phyloP scores from a whole-genome alignment of 106 monocot species.

The Hemerocallis citrina region DNA sequence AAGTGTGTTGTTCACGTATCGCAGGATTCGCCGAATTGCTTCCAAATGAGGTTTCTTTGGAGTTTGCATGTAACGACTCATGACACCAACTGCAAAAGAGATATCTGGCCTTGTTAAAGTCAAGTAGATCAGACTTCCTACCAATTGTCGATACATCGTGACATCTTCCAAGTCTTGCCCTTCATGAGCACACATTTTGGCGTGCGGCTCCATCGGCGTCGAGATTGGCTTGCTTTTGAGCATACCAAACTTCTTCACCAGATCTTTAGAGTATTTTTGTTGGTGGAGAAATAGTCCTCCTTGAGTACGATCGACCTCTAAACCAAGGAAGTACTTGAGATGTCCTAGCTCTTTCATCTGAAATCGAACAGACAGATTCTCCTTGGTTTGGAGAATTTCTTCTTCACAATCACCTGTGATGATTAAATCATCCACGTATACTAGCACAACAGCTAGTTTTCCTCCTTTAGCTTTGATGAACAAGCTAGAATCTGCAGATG shows the following conservation, averaged over 20 bases:
- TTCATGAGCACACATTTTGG: conserved; percentile 15
- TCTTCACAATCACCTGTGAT: conserved; percentile 14
- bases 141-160: conserved; percentile 17
- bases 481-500: conserved; percentile 15
- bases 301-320: conserved; percentile 10
- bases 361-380: neutral
- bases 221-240: conserved; percentile 13
- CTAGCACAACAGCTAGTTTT: conserved; percentile 15
- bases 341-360: conserved; percentile 15
- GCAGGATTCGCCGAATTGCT: conserved; percentile 3
- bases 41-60: conserved; percentile 14
- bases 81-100: conserved; percentile 4
- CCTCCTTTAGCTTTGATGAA: conserved; percentile 6
- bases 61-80: conserved; percentile 16
- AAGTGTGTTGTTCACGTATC: neutral
- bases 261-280: conserved; percentile 26
- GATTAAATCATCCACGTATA: conserved; percentile 20
- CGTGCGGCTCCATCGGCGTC: conserved; percentile 16
- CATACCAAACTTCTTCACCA: conserved; percentile 12
- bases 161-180: conserved; percentile 15
- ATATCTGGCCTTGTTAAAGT: conserved; percentile 15
- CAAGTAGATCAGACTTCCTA: conserved; percentile 25
- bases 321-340: conserved; percentile 22
- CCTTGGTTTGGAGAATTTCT: neutral
- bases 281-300: conserved; percentile 19